A percentile compares a stretch with the other conserved stretches of the same genome.
Conservation (phyloP, 352 stramenopile genomes). For the Pythium sukuiense region DNA sequence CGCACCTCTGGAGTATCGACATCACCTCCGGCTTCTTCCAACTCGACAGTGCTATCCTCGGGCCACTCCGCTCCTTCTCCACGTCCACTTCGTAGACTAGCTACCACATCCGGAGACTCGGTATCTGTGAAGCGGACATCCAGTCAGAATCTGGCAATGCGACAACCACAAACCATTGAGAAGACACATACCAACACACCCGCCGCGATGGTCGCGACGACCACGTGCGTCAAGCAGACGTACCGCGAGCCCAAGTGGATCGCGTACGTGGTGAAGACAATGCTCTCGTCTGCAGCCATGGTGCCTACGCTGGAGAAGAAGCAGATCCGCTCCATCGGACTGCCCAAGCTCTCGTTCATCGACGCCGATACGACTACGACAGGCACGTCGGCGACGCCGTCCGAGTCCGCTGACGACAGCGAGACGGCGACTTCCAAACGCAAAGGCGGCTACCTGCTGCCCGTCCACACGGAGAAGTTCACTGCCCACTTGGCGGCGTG, state of each 20-base stretch:
- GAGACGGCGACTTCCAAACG: constrained; percentile 16
- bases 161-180: not conserved
- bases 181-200: not conserved
- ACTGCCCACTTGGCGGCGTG: constrained; percentile 31
- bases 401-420: not conserved
- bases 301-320: constrained; percentile 72
- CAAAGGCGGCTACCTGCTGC: constrained; percentile 44
- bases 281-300: constrained; percentile 61
- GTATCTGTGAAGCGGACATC: not conserved
- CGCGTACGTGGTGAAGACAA: constrained; percentile 68
- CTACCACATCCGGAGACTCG: not conserved
- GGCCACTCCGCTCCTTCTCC: not conserved
- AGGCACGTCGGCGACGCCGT: not conserved
- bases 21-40: not conserved
- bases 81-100: not conserved
- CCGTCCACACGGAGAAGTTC: constrained; percentile 56
- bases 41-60: not conserved
- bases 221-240: constrained; percentile 53
- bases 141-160: not conserved
- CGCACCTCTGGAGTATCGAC: not conserved
- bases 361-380: constrained; percentile 27
- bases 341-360: constrained; percentile 48
- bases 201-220: constrained; percentile 24
- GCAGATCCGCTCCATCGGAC: constrained; percentile 51
- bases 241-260: constrained; percentile 71